Evolutionary conservation across 257 asterid species (phyloP).

Genomic region (Schizonepeta tenuifolia): DNA sequence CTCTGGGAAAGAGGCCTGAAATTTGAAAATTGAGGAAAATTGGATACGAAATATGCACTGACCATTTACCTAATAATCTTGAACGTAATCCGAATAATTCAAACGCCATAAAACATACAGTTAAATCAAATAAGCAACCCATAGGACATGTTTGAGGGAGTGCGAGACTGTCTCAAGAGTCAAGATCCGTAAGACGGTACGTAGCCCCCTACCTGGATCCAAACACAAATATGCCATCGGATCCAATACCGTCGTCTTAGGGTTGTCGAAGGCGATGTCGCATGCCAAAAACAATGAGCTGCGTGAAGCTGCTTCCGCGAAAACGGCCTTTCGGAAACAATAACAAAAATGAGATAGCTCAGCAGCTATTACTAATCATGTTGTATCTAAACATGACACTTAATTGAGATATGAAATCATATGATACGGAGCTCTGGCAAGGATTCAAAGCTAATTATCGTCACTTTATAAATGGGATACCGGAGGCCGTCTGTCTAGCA

Average conservation of each 20-base stretch:
- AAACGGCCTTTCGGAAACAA: neutral
- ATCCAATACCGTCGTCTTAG: neutral
- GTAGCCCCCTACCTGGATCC: neutral
- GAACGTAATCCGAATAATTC: neutral
- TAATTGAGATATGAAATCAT: neutral
- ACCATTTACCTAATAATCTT: neutral
- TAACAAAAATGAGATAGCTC: neutral
- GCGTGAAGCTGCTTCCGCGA: neutral
- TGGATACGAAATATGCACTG: neutral
- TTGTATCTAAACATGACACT: neutral
- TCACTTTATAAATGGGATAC: conserved; percentile 84
- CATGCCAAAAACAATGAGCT: neutral
- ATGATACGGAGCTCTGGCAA: conserved; percentile 12
- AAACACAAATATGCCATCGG: neutral
- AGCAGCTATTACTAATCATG: conserved; percentile 3
- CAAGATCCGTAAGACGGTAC: neutral
- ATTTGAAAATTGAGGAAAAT: neutral
- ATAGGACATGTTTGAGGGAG: neutral
- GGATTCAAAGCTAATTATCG: neutral
- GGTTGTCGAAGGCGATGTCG: neutral
- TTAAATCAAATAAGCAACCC: too few species aligned
- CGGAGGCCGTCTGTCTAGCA: conserved; percentile 62
- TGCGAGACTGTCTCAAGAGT: neutral
- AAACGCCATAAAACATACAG: neutral
- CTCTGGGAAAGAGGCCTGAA: too few species aligned